phyloP scores from a whole-genome alignment of 2,329 filamentous ascomycete species.

The Parafenestella ontariensis region DNA sequence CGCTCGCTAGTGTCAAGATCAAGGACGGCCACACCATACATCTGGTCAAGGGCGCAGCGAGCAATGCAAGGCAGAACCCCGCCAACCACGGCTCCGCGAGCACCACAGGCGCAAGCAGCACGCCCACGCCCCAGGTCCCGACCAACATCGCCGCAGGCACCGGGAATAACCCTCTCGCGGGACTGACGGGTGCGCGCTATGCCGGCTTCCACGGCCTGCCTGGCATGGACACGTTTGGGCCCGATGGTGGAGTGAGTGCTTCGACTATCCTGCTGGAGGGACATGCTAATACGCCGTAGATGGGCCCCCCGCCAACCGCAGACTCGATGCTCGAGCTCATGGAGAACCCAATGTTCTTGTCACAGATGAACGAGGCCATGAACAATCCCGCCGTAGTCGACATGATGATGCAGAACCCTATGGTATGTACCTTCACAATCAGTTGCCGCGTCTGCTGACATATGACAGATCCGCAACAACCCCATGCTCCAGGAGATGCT shows the following conservation, averaged over 20 bases:
- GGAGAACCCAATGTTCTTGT: slow-evolving; percentile 83
- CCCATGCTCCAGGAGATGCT: slow-evolving; percentile 88
- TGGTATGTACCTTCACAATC: slow-evolving; percentile 53
- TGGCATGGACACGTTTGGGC: slow-evolving; percentile 86
- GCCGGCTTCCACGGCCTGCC: slow-evolving; percentile 91
- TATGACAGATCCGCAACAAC: slow-evolving; percentile 74
- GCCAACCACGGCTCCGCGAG: slow-evolving; percentile 55
- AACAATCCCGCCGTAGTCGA: slow-evolving; percentile 95
- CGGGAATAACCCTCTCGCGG: slow-evolving; percentile 86
- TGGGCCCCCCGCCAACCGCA: slow-evolving; percentile 84
- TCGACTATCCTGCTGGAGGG: neutral
- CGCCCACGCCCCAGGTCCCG: slow-evolving; percentile 68
- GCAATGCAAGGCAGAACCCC: slow-evolving; percentile 72
- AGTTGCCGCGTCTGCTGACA: slow-evolving; percentile 16
- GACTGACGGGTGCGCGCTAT: slow-evolving; percentile 89
- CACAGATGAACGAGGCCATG: slow-evolving; percentile 91
- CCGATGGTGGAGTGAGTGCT: slow-evolving; percentile 87
- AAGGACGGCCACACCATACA: slow-evolving; percentile 96
- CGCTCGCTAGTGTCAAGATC: slow-evolving; percentile 86
- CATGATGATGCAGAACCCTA: slow-evolving; percentile 67
- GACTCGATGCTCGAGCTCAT: slow-evolving; percentile 86
- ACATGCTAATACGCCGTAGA: slow-evolving; percentile 62
- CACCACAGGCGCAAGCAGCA: slow-evolving; percentile 48
- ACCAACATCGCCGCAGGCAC: slow-evolving; percentile 79
- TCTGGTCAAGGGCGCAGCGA: slow-evolving; percentile 93